phyloP scores from a whole-genome alignment of 371 early-diverging fungal genomes.

The Haplosporangium sp. region DNA sequence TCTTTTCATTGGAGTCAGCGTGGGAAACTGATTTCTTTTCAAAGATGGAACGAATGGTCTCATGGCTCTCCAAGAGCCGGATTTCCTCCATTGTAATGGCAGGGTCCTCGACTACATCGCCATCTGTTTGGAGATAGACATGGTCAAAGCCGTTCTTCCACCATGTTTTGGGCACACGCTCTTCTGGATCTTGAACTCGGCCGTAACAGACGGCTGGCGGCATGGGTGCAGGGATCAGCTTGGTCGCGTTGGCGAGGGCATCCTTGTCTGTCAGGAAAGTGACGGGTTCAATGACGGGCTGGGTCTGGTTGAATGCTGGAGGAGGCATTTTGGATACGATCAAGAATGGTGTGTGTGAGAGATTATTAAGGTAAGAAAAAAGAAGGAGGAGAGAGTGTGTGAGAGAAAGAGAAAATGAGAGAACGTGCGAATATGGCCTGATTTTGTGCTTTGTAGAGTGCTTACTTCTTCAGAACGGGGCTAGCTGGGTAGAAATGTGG shows the following conservation, averaged over 20 bases:
- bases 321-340: constrained; percentile 5
- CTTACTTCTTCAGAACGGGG: no score
- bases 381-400: not conserved
- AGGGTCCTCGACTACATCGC: constrained; percentile 76
- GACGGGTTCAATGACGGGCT: constrained; percentile 10
- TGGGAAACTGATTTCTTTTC: no score
- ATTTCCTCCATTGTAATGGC: constrained; percentile 68
- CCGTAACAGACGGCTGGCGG: constrained; percentile 50
- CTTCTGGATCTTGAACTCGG: constrained; percentile 55
- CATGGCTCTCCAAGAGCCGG: constrained; percentile 56
- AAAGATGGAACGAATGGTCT: constrained; percentile 53
- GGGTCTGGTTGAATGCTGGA: constrained; percentile 12
- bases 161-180: constrained; percentile 67
- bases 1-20: not conserved
- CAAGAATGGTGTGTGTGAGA: not conserved
- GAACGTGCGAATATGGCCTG: not conserved
- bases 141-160: constrained; percentile 70
- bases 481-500: no score
- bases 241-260: constrained; percentile 8
- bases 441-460: no score
- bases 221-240: not conserved
- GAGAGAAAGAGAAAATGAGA: not conserved
- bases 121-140: constrained; percentile 73
- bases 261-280: constrained; percentile 24
- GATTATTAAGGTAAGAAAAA: not conserved